Conservation (phyloP, 2,329 filamentous ascomycete species). For the Aspergillus sp. region DNA sequence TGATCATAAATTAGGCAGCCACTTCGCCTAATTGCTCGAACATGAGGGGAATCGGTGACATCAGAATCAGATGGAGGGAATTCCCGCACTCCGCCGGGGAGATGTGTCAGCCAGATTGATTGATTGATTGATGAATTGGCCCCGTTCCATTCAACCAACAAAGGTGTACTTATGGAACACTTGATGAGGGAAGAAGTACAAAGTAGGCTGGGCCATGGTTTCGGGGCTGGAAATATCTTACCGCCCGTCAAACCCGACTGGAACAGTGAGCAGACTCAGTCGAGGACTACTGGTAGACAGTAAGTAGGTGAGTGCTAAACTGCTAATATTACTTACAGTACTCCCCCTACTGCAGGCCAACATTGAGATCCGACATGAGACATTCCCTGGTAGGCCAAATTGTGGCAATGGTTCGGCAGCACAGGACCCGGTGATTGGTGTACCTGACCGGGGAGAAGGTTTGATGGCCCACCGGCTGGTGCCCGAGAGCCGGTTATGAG, state of each 20-base stretch:
- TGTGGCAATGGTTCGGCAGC: conserved; percentile 21
- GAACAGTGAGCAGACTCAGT: too few relatives aligned
- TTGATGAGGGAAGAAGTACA: too few relatives aligned
- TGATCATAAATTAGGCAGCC: not conserved
- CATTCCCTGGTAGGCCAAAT: conserved; percentile 17
- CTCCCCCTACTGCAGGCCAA: conserved; percentile 6
- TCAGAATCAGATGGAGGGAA: not conserved
- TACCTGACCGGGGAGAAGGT: conserved; percentile 28
- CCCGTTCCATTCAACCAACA: not conserved
- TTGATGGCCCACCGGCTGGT: conserved; percentile 12
- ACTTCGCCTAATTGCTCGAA: not conserved
- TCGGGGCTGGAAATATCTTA: not conserved
- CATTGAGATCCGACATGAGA: conserved; percentile 22
- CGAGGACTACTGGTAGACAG: too few relatives aligned
- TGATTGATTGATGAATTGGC: not conserved
- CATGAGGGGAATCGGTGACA: not conserved
- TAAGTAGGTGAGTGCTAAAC: not conserved
- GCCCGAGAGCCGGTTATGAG: conserved; percentile 19
- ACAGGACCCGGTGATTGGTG: conserved; percentile 31
- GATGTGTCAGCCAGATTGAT: not conserved
- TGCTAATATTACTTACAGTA: not conserved
- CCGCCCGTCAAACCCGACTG: not conserved
- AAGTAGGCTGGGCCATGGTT: too few relatives aligned
- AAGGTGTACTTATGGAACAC: not conserved
- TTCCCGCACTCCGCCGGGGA: not conserved